Conservation (phyloP, 331 rosid species). For the Quercus phellos region DNA sequence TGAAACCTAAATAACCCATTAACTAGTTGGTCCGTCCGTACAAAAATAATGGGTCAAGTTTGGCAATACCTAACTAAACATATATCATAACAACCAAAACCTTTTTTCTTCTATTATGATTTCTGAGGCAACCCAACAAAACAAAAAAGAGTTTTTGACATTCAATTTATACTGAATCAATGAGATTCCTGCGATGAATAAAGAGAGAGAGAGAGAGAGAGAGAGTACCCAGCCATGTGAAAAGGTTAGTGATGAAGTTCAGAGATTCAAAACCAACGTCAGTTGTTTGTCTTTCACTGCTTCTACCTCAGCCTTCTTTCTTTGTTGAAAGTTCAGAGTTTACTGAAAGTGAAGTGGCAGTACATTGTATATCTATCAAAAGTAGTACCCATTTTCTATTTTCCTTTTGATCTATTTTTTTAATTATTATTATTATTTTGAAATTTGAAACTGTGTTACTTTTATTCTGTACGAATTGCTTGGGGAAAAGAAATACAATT, state of each 20-base stretch:
- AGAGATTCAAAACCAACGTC: constrained; percentile 5
- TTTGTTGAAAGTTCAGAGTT: neutral
- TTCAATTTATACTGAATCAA: neutral
- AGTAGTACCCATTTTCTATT: neutral
- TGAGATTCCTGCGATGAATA: neutral
- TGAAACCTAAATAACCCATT: neutral
- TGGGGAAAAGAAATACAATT: no score
- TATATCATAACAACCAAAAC: no score
- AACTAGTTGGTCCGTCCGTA: neutral
- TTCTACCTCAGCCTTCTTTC: neutral
- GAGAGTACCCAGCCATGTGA: constrained; percentile 57
- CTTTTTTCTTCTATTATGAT: no score
- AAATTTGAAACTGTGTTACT: neutral
- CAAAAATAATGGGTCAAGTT: neutral
- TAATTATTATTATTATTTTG: neutral
- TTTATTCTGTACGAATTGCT: neutral
- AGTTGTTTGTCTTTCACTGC: neutral
- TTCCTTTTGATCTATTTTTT: neutral
- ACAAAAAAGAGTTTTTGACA: neutral
- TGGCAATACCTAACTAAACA: no score
- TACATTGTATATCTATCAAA: no score
- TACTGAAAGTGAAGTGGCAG: no score
- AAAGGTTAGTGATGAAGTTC: neutral
- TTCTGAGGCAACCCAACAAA: neutral
- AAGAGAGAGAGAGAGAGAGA: neutral